Evolutionary conservation across 495 filamentous ascomycete genomes (phyloP), one percentile per base, ranked within the genome.

Genomic region (Glonium stellatum): DNA sequence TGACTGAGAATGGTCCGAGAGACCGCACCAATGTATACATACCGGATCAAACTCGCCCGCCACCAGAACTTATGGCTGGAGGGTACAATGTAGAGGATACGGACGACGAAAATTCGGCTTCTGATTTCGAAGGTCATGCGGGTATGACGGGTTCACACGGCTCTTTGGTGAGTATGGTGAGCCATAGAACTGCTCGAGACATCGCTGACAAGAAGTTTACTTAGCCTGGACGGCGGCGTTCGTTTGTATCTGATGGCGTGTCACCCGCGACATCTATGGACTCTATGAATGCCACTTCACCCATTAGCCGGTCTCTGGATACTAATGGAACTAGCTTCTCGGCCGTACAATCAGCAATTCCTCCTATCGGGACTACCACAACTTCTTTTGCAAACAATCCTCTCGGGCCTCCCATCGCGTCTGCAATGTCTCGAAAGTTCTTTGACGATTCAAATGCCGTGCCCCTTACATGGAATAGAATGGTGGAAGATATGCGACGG

Each of bases 231-330:
- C 50, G 55, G 23, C 64, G 79, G 53, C 85, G 87, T 19, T 88
- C 84, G 9, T 81, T 80, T 15, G 62, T 77, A 19, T 85, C 83
- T 46, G 84, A 90, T 56, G 87, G 87, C 0, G 79, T 95, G 10
- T 96, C 91, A 21, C 89, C 91, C 9, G 85, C 90, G n/a, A 87
- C 87, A 1, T 96, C 91, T 9, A 92, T 93, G 84, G 89, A 93
- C 63, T 95, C 91, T 2, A 81, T 95, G 46, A 87, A 87, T 63
- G 82, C 72, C 58, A 77, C 69, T 55, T 84, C 75, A 36, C 79
- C 78, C 37, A 76, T 75, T 47, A 77, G 58, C 11, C 64, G 67
- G 51, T 73, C 69, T 12, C 59, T 63, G 9, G 71, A 73, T 44
- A 78, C 80, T 52, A 75, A 75, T 39, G 79, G 77, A 46, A 75